Evolutionary conservation across 208 protist species (phyloP).

Genomic region (Trichomonas vaginalis): DNA sequence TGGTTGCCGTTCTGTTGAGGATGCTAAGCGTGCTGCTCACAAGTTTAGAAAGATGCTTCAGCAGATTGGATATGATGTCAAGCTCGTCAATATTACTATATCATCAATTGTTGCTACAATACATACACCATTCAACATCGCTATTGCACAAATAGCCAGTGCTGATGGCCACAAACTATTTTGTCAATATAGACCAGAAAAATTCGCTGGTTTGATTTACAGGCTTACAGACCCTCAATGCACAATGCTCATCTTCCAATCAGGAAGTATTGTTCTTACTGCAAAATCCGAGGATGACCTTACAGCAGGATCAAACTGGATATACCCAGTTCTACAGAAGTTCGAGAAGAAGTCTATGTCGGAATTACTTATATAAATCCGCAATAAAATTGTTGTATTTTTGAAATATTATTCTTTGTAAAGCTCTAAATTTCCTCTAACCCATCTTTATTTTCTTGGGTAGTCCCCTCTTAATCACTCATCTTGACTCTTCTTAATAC

Average conservation of each 20-base stretch:
- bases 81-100: not conserved
- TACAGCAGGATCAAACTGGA: slow-evolving; percentile 52
- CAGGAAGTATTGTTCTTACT: slow-evolving; percentile 68
- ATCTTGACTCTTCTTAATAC: too few relatives aligned
- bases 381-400: too few relatives aligned
- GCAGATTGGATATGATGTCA: not conserved
- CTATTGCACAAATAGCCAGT: not conserved
- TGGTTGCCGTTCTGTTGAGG: not conserved
- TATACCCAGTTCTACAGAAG: slow-evolving; percentile 55
- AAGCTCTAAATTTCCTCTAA: too few relatives aligned
- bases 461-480: too few relatives aligned
- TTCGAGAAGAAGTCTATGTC: too few relatives aligned
- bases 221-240: not conserved
- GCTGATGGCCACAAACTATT: not conserved
- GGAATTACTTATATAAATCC: too few relatives aligned
- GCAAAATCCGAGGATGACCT: slow-evolving; percentile 54
- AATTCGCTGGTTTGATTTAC: not conserved
- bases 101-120: not conserved
- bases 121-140: not conserved
- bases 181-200: not conserved
- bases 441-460: too few relatives aligned
- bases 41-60: not conserved
- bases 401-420: too few relatives aligned
- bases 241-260: slow-evolving; percentile 64
- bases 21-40: not conserved